phyloP scores from a whole-genome alignment of 2,329 filamentous ascomycete species.

The Phyllosticta ampelicida region DNA sequence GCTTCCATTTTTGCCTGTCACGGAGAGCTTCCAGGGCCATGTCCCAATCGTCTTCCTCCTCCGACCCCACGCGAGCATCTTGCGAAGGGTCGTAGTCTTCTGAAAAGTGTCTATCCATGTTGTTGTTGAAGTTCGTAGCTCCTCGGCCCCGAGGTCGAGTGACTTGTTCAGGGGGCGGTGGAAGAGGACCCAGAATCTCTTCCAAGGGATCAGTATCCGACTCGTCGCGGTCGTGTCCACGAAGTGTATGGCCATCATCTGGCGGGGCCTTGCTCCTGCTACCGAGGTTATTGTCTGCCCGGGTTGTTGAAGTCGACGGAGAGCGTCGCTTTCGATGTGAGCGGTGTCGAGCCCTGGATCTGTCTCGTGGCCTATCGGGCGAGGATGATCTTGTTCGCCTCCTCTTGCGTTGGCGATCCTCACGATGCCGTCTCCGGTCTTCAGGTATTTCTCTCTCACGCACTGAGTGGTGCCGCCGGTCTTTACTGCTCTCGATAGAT shows the following conservation, averaged over 20 bases:
- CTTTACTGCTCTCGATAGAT: neutral
- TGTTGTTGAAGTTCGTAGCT: constrained; percentile 47
- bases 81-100: constrained; percentile 48
- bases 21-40: constrained; percentile 66
- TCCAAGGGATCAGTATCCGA: constrained; percentile 60
- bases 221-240: constrained; percentile 7
- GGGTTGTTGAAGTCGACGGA: neutral
- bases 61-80: constrained; percentile 43
- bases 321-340: constrained; percentile 5
- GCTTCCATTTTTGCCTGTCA: constrained; percentile 69
- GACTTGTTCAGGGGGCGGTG: constrained; percentile 37
- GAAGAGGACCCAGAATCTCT: constrained; percentile 62
- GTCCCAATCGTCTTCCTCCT: constrained; percentile 60
- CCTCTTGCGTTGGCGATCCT: constrained; percentile 8
- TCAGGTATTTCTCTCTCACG: neutral
- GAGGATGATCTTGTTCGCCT: constrained; percentile 14
- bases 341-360: neutral
- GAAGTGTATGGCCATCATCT: neutral
- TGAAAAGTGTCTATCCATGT: constrained; percentile 74
- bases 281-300: neutral
- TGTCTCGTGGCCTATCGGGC: neutral
- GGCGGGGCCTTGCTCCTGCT: neutral
- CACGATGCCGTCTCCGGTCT: neutral
- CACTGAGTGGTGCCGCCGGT: neutral
- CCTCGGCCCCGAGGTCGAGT: constrained; percentile 60